Conservation (phyloP, 2,329 filamentous ascomycete species). For the Fusarium humuli region DNA sequence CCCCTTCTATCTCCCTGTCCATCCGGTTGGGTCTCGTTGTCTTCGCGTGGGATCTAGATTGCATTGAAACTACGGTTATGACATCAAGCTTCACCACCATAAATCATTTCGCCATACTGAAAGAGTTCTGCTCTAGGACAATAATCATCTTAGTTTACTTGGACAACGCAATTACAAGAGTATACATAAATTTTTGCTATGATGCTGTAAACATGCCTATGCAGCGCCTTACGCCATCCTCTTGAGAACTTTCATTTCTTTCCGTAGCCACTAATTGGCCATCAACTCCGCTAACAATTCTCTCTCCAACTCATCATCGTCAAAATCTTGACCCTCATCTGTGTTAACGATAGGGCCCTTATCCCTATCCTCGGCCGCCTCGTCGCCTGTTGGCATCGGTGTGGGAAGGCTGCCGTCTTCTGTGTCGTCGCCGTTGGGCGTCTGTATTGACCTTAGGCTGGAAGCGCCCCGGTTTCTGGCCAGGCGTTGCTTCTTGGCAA, state of each 20-base stretch:
- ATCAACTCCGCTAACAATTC: conserved; percentile 72
- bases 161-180: background rate
- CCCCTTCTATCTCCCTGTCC: background rate
- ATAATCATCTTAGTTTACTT: background rate
- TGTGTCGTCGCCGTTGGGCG: conserved; percentile 53
- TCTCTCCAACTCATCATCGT: conserved; percentile 70
- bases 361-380: conserved; percentile 50
- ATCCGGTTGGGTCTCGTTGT: background rate
- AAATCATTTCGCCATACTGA: background rate
- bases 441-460: conserved; percentile 59
- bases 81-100: background rate
- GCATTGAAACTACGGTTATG: background rate
- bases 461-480: conserved; percentile 60
- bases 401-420: conserved; percentile 56
- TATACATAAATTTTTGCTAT: conserved; percentile 1
- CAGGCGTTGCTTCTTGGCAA: conserved; percentile 65
- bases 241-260: conserved; percentile 1
- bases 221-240: background rate
- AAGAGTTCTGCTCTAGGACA: background rate
- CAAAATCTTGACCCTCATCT: conserved; percentile 56
- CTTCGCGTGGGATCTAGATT: background rate
- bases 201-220: background rate
- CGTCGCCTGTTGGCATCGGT: conserved; percentile 53
- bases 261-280: conserved; percentile 43
- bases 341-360: conserved; percentile 41